Conservation (phyloP, 495 filamentous ascomycete species). For the Polyplosphaeria fusca region DNA sequence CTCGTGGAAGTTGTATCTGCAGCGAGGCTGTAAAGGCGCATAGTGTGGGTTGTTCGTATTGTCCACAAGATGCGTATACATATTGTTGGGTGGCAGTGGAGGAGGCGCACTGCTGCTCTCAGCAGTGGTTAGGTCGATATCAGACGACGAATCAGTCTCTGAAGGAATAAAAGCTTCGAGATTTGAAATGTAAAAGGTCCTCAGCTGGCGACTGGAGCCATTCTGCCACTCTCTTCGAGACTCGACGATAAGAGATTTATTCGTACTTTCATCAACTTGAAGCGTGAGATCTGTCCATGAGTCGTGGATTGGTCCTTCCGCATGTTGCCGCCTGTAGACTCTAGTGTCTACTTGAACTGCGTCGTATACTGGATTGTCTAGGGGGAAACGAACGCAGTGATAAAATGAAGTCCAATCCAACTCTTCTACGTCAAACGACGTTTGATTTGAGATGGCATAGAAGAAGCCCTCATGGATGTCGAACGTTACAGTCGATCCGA, state of each 20-base stretch:
- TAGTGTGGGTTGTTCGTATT: slow-evolving; percentile 28
- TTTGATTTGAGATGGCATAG: slow-evolving; percentile 68
- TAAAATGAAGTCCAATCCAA: slow-evolving; percentile 70
- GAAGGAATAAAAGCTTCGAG: slow-evolving; percentile 42
- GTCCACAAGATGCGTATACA: slow-evolving; percentile 10
- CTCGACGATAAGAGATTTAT: slow-evolving; percentile 62
- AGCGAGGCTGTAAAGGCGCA: slow-evolving; percentile 19
- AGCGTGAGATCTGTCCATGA: slow-evolving; percentile 68
- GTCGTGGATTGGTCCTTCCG: slow-evolving; percentile 74
- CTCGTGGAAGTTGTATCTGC: slow-evolving; percentile 21
- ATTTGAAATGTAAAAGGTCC: slow-evolving; percentile 66
- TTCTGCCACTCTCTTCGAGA: slow-evolving; percentile 67
- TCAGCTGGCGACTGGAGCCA: slow-evolving; percentile 57
- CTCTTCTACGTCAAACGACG: slow-evolving; percentile 61
- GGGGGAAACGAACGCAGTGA: slow-evolving; percentile 60
- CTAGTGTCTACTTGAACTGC: slow-evolving; percentile 40
- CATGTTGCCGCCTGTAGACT: slow-evolving; percentile 66
- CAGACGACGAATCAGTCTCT: not conserved
- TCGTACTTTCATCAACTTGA: slow-evolving; percentile 59
- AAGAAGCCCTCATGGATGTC: slow-evolving; percentile 66
- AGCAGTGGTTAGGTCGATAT: not conserved
- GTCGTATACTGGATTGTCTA: slow-evolving; percentile 40
- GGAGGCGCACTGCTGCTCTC: not conserved
- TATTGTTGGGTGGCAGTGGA: slow-evolving; percentile 15
- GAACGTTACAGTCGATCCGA: slow-evolving; percentile 68